Evolutionary conservation across 2,329 filamentous ascomycete species (phyloP).

Genomic region (Endoconidiophora polonica): DNA sequence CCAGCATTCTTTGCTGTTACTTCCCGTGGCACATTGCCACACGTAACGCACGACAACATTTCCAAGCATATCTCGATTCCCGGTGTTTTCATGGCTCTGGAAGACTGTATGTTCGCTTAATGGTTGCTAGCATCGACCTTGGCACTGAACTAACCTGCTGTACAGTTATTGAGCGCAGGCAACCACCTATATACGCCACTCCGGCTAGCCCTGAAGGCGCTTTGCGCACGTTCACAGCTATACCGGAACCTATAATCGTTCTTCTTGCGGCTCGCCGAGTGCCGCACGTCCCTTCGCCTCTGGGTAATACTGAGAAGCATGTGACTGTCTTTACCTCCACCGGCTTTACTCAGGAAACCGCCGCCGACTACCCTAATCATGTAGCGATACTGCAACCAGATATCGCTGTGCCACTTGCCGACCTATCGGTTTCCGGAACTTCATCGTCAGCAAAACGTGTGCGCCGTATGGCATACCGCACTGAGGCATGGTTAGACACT

Average conservation of each 20-base stretch:
- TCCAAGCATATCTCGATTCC: conserved; percentile 44
- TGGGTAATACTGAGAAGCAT: conserved; percentile 51
- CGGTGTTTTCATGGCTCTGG: conserved; percentile 65
- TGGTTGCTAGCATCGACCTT: background rate
- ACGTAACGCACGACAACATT: conserved; percentile 75
- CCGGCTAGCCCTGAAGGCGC: conserved; percentile 29
- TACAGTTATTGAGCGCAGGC: conserved; percentile 37
- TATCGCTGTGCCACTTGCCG: conserved; percentile 61
- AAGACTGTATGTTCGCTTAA: conserved; percentile 58
- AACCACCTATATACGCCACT: conserved; percentile 33
- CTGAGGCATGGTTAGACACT: conserved; percentile 62
- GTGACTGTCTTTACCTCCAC: conserved; percentile 73
- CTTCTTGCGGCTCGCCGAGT: conserved; percentile 64
- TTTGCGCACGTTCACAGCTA: conserved; percentile 61
- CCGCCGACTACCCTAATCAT: conserved; percentile 50
- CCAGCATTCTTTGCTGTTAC: conserved; percentile 67
- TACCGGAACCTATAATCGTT: conserved; percentile 47
- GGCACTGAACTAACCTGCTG: background rate
- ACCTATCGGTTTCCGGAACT: conserved; percentile 41
- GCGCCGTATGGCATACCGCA: conserved; percentile 71
- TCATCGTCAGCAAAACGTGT: conserved; percentile 47
- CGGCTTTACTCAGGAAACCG: conserved; percentile 58
- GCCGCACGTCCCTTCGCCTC: conserved; percentile 55
- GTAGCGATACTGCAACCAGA: conserved; percentile 56
- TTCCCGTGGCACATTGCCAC: conserved; percentile 71